phyloP scores from a whole-genome alignment of 2,329 filamentous ascomycete genomes.

The Neocatenulostroma microsporum region DNA sequence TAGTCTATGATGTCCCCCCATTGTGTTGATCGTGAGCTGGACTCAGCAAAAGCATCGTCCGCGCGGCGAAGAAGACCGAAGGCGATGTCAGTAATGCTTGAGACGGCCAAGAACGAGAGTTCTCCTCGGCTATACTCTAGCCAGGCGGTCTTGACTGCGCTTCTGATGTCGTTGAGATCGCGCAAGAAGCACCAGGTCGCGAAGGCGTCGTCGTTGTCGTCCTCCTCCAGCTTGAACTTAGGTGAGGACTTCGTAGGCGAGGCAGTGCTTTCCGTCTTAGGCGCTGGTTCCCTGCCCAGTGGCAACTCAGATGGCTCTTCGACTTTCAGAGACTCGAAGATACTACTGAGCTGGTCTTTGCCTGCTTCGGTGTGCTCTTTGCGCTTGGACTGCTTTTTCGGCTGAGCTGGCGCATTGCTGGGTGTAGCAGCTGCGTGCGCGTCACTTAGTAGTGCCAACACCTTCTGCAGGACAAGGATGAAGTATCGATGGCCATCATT shows the following conservation, averaged over 20 bases:
- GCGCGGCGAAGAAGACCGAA: constrained; percentile 7
- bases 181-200: constrained; percentile 8
- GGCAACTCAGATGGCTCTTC: constrained; percentile 8
- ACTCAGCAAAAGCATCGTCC: constrained; percentile 3
- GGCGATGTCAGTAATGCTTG: constrained; percentile 5
- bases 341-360: constrained; percentile 5
- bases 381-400: not conserved
- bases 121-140: constrained; percentile 6
- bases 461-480: constrained; percentile 7
- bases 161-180: constrained; percentile 7
- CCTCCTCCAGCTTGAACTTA: constrained; percentile 1
- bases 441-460: constrained; percentile 3
- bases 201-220: constrained; percentile 5
- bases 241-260: not conserved
- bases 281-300: constrained; percentile 2
- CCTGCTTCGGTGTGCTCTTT: constrained; percentile 2
- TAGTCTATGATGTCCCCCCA: constrained; percentile 3
- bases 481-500: constrained; percentile 10
- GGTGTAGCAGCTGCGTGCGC: no score
- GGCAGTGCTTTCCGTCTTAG: not conserved
- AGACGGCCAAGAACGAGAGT: constrained; percentile 5
- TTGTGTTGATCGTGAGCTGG: not conserved
- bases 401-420: not conserved
- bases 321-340: constrained; percentile 9
- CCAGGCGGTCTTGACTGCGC: constrained; percentile 6